Conservation (phyloP, 2,329 filamentous ascomycete species). For the Sclerotinia minor region DNA sequence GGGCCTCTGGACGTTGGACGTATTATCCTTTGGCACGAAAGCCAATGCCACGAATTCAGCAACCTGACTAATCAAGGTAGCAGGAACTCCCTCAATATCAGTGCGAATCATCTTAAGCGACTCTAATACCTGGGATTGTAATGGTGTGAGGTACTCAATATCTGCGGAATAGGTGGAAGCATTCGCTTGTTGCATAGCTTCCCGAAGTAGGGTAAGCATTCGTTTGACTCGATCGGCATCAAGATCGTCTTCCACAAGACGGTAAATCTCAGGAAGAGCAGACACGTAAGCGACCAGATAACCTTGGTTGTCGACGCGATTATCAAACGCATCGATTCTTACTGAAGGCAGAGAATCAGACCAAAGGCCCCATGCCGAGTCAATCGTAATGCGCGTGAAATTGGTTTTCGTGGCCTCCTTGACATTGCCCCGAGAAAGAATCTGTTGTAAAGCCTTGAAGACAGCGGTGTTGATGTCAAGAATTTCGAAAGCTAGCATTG, state of each 20-base stretch:
- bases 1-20: slow-evolving; percentile 52
- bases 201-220: slow-evolving; percentile 70
- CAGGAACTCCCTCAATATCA: slow-evolving; percentile 63
- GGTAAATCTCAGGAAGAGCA: slow-evolving; percentile 74
- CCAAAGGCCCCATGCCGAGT: slow-evolving; percentile 70
- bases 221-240: slow-evolving; percentile 60
- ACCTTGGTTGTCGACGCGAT: slow-evolving; percentile 68
- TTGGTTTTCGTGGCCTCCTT: slow-evolving; percentile 43
- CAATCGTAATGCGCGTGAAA: slow-evolving; percentile 50
- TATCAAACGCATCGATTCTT: slow-evolving; percentile 45
- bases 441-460: slow-evolving; percentile 65
- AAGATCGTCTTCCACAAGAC: slow-evolving; percentile 66
- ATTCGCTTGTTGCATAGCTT: slow-evolving; percentile 70
- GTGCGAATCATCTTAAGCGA: slow-evolving; percentile 67
- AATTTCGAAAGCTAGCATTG: slow-evolving; percentile 60
- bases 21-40: slow-evolving; percentile 49
- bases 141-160: slow-evolving; percentile 68
- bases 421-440: slow-evolving; percentile 54
- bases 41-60: slow-evolving; percentile 72
- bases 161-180: slow-evolving; percentile 69
- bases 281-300: slow-evolving; percentile 84
- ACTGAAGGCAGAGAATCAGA: slow-evolving; percentile 61
- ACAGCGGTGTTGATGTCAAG: slow-evolving; percentile 72
- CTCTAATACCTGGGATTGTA: slow-evolving; percentile 70
- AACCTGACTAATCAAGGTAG: slow-evolving; percentile 67